These are phyloP conservation scores for Colletotrichum kahawae DNA, from an alignment of 2,329 filamentous ascomycete genomes.

Conservation along the genomic window DNA sequence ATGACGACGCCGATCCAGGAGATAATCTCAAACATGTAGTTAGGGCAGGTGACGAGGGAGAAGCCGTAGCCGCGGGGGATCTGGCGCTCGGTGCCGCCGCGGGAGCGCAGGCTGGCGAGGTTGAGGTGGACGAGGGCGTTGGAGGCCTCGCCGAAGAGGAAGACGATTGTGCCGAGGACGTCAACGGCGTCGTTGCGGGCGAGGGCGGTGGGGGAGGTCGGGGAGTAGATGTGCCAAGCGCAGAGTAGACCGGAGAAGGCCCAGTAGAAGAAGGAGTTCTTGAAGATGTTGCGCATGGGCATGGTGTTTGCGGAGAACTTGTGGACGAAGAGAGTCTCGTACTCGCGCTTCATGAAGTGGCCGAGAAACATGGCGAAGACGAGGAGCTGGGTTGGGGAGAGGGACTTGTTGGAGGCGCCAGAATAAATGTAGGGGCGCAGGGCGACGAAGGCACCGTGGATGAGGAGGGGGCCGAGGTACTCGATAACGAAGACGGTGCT, in stretches of 20 bases:
- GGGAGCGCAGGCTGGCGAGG: slow-evolving; percentile 76
- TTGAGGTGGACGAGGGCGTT: slow-evolving; percentile 84
- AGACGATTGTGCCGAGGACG: slow-evolving; percentile 74
- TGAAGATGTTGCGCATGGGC: slow-evolving; percentile 89
- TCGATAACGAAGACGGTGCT: slow-evolving; percentile 93
- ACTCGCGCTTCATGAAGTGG: slow-evolving; percentile 95
- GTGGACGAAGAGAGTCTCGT: slow-evolving; percentile 93
- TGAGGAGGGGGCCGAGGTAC: slow-evolving; percentile 88
- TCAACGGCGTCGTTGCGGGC: slow-evolving; percentile 55
- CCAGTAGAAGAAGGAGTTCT: slow-evolving; percentile 97
- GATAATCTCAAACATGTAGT: slow-evolving; percentile 93
- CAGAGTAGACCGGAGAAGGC: slow-evolving; percentile 78
- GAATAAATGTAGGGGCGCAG: slow-evolving; percentile 70
- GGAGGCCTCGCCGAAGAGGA: slow-evolving; percentile 75
- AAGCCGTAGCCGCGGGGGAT: slow-evolving; percentile 90
- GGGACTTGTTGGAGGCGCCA: slow-evolving; percentile 43
- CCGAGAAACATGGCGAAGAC: slow-evolving; percentile 74
- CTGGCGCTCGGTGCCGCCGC: slow-evolving; percentile 83
- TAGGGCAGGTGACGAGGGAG: slow-evolving; percentile 87
- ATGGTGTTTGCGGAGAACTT: slow-evolving; percentile 95
- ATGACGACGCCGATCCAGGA: slow-evolving; percentile 86
- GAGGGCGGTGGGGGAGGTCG: slow-evolving; percentile 69
- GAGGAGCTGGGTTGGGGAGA: slow-evolving; percentile 75
- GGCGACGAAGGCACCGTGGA: slow-evolving; percentile 78
- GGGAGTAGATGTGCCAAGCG: slow-evolving; percentile 85